These are phyloP conservation scores for Starmerella lactis-condensi DNA, from an alignment of 805 yeast genomes.

Conservation along the genomic window DNA sequence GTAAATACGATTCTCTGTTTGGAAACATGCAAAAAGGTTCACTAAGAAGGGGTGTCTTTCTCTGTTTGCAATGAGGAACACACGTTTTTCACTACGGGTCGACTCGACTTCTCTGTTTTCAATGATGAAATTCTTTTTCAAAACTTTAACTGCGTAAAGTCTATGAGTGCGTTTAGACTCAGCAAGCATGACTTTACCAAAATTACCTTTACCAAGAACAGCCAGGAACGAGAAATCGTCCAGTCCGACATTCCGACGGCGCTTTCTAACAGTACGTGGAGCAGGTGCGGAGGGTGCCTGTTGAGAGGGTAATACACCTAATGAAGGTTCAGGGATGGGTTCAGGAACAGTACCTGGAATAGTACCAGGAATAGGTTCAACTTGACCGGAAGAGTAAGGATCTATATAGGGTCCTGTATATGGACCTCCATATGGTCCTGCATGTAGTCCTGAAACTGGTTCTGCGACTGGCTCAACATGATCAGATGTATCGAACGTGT, in stretches of 20 bases:
- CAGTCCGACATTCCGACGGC: slow-evolving; percentile 39
- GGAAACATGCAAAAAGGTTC: slow-evolving; percentile 86
- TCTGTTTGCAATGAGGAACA: slow-evolving; percentile 62
- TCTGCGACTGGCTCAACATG: too few relatives aligned
- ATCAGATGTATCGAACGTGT: too few relatives aligned
- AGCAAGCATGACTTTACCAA: slow-evolving; percentile 95
- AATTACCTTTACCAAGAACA: slow-evolving; percentile 94
- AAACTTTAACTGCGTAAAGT: slow-evolving; percentile 86
- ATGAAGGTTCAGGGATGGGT: background rate
- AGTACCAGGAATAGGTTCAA: too few relatives aligned
- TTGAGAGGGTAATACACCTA: background rate
- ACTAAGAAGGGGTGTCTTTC: slow-evolving; percentile 85
- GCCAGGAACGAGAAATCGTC: slow-evolving; percentile 91
- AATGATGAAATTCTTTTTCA: slow-evolving; percentile 86
- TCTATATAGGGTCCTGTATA: too few relatives aligned
- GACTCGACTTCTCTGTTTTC: slow-evolving; percentile 94
- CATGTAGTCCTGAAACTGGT: too few relatives aligned
- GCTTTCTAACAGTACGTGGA: slow-evolving; percentile 3
- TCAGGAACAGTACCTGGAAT: background rate
- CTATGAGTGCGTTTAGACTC: slow-evolving; percentile 68
- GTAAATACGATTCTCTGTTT: slow-evolving; percentile 90
- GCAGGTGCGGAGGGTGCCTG: slow-evolving; percentile 1
- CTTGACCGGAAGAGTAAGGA: too few relatives aligned
- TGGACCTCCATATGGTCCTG: too few relatives aligned
- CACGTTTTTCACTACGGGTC: slow-evolving; percentile 85